phyloP scores from a whole-genome alignment of 2,329 filamentous ascomycete species.

The Atkinsonella hypoxylon region DNA sequence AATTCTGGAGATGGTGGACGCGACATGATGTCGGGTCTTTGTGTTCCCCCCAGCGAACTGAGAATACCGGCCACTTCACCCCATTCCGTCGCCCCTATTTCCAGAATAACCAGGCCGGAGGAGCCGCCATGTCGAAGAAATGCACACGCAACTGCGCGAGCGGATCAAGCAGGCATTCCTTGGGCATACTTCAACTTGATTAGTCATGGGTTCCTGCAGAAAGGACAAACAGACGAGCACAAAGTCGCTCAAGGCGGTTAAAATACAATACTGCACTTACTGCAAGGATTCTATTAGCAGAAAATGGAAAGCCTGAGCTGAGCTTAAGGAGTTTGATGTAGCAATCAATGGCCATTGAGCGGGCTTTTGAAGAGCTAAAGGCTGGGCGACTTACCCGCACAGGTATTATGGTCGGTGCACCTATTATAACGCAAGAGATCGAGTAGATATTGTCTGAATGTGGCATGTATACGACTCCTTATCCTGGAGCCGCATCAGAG shows the following conservation, averaged over 20 bases:
- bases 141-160: too few species aligned
- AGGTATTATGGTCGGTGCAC: slow-evolving; percentile 75
- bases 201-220: slow-evolving; percentile 50
- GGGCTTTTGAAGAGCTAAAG: slow-evolving; percentile 63
- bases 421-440: slow-evolving; percentile 41
- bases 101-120: too few species aligned
- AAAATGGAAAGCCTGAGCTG: slow-evolving; percentile 51
- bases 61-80: too few species aligned
- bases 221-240: slow-evolving; percentile 46
- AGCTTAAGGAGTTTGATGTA: slow-evolving; percentile 62
- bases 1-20: too few species aligned
- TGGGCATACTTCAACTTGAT: slow-evolving; percentile 75
- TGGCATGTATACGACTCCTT: too few species aligned
- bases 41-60: too few species aligned
- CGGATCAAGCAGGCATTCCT: slow-evolving; percentile 56
- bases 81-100: too few species aligned
- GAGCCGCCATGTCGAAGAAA: too few species aligned
- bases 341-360: slow-evolving; percentile 64
- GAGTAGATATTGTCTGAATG: too few species aligned
- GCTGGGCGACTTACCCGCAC: slow-evolving; percentile 54
- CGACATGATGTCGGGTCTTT: too few species aligned
- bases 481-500: too few species aligned
- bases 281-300: slow-evolving; percentile 41
- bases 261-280: slow-evolving; percentile 69
- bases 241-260: slow-evolving; percentile 44